Evolutionary conservation across 2,329 filamentous ascomycete species (phyloP), one percentile per base, ranked within the genome.

Genomic region (Apiospora sp.): DNA sequence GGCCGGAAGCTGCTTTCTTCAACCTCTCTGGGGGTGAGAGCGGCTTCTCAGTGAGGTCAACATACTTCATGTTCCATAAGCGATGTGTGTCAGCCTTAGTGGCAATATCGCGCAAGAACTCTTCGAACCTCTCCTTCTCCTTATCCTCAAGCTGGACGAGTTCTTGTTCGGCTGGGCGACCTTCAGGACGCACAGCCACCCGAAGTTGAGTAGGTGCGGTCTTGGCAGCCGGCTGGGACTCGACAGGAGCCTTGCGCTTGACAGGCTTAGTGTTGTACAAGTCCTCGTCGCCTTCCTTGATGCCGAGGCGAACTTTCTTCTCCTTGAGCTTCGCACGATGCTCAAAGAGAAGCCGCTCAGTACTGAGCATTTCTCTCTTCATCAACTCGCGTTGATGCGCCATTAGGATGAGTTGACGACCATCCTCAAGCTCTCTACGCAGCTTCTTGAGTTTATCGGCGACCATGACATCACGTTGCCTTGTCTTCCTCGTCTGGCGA

Each of bases 381-480:
- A 92, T 86, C 74, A 93, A 81, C 82, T 99, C 96, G 78, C 96
- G 92, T 76, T 94, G 90, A 76, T 92, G 91, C 70, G 97, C 91
- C 80, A 94, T 86, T 54, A 92, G 86, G 77, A 98, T 90, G 74
- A 98, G 87, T 78, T 94, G 90, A 69, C 95, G 92, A 73, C 93
- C 95, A 78, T 96, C 93, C 83, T 98, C 96, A 51, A 98, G 87
- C 85, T 99, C 96, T 78, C 92, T 92, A 71, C 96, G 92, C 79
- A 99, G 86, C 81, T 94, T 94, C 86, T 96, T 96, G 77, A 99
- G 89, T 83, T 98, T 98, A 81, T 99, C 96, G 71, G 93, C 94
- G 78, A 96, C 94, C 83, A 98, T 96, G 48, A 94, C 94, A 85
- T 99, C 96, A 79, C 96, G 92, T 77, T 94, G 94, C 80, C 96